Percentiles rank a stretch among this genome's conserved stretches.
Evolutionary conservation across 768 basidiomycete species (phyloP).

Genomic region (Phlebiopsis gigantea): DNA sequence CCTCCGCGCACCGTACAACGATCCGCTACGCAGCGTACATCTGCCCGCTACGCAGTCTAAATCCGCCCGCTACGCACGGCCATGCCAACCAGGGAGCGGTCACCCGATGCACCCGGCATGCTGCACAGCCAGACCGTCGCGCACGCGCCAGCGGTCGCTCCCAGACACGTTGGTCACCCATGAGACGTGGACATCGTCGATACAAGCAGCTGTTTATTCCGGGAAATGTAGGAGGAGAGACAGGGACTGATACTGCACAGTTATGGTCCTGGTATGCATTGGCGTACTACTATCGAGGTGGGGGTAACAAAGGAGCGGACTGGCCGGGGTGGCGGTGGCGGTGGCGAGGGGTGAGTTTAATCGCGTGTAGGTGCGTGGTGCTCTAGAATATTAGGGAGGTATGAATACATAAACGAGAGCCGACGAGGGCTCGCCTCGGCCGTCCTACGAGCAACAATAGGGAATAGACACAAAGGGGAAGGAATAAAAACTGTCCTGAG

Average conservation of each 20-base stretch:
- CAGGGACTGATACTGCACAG: background rate
- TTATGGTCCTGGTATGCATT: background rate
- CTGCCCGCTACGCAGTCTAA: too few species aligned
- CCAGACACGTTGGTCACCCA: too few species aligned
- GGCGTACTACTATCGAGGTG: background rate
- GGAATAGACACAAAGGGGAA: background rate
- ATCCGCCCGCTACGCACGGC: too few species aligned
- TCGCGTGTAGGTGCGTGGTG: background rate
- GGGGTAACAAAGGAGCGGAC: background rate
- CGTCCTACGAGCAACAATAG: background rate
- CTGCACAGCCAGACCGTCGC: too few species aligned
- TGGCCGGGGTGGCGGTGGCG: too few species aligned
- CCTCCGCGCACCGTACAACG: too few species aligned
- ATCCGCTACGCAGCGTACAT: too few species aligned
- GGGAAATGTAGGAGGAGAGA: too few species aligned
- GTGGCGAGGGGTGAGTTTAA: background rate
- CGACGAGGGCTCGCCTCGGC: slow-evolving; percentile 6
- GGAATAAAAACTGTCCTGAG: background rate
- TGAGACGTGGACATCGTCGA: too few species aligned
- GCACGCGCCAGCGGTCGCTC: too few species aligned
- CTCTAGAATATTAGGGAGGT: slow-evolving; percentile 12
- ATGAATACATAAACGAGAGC: slow-evolving; percentile 5
- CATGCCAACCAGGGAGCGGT: too few species aligned
- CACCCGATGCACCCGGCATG: too few species aligned
- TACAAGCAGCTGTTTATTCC: background rate